A percentile compares a stretch with the other conserved stretches of the same genome.
Conservation (phyloP, 371 early-diverging fungal genomes). For the Apophysomyces trapeziformis region DNA sequence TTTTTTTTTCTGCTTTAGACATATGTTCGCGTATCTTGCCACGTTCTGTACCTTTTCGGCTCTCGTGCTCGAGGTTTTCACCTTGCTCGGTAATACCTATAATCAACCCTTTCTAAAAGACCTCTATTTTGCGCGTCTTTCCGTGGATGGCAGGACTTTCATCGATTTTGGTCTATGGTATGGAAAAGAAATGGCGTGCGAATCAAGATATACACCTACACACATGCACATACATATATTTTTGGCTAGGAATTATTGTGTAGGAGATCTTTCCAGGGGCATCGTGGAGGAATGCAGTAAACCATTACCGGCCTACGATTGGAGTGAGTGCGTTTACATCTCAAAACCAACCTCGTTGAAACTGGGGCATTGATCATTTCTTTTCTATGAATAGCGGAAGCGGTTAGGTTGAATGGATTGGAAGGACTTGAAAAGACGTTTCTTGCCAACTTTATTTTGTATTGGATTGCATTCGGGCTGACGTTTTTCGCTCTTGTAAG, state of each 20-base stretch:
- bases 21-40: conserved; percentile 32
- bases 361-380: neutral
- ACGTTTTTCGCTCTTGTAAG: conserved; percentile 30
- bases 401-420: conserved; percentile 12
- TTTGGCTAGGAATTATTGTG: conserved; percentile 40
- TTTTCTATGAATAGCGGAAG: conserved; percentile 14
- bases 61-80: conserved; percentile 47
- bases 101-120: conserved; percentile 42
- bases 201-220: neutral
- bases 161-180: conserved; percentile 49
- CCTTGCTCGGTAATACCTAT: conserved; percentile 46
- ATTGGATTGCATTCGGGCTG: conserved; percentile 35
- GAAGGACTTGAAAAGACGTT: conserved; percentile 23
- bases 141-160: conserved; percentile 16
- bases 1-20: neutral
- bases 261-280: conserved; percentile 23
- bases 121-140: conserved; percentile 43
- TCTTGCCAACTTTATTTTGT: conserved; percentile 37
- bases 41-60: conserved; percentile 52
- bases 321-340: conserved; percentile 28
- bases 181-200: neutral
- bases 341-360: neutral
- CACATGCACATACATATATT: neutral
- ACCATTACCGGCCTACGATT: conserved; percentile 44
- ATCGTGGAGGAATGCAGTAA: conserved; percentile 30